Evolutionary conservation across 176 grass and related monocot species (phyloP).

Genomic region (Rhipidocladum racemiflorum): DNA sequence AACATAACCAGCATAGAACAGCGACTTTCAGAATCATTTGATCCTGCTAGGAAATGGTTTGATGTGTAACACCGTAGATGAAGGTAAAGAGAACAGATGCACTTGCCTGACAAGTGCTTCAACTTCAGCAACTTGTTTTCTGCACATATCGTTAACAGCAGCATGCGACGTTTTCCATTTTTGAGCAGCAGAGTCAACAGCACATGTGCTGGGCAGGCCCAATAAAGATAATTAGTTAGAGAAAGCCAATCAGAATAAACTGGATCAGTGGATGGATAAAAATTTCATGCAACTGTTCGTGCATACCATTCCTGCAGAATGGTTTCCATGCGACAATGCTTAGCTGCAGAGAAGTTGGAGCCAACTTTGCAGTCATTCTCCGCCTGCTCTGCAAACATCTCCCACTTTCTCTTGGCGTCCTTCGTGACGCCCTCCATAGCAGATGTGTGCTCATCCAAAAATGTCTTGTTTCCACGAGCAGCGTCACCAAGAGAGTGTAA

Average conservation of each 20-base stretch:
- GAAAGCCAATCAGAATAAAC: neutral
- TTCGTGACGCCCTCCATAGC: constrained; percentile 60
- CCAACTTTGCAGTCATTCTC: constrained; percentile 66
- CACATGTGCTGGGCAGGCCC: constrained; percentile 49
- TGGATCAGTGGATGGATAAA: neutral
- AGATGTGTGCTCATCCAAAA: constrained; percentile 67
- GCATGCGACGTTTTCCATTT: constrained; percentile 78
- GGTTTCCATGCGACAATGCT: constrained; percentile 88
- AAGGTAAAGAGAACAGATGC: neutral
- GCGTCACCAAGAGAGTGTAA: constrained; percentile 57
- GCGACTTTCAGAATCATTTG: neutral
- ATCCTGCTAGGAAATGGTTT: neutral
- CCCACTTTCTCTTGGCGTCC: constrained; percentile 97
- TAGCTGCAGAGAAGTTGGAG: constrained; percentile 70
- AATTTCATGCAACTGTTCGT: neutral
- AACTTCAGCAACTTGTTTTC: constrained; percentile 72
- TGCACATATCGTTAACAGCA: constrained; percentile 61
- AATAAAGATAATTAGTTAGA: constrained; percentile 17
- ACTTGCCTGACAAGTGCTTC: constrained; percentile 76
- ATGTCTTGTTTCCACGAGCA: constrained; percentile 62
- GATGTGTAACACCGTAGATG: neutral
- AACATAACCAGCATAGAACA: neutral
- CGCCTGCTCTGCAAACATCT: constrained; percentile 67
- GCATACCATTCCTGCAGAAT: constrained; percentile 73
- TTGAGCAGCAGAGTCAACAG: constrained; percentile 60